phyloP scores from a whole-genome alignment of 345 rosid species.

The Schrenkiella parvula region DNA sequence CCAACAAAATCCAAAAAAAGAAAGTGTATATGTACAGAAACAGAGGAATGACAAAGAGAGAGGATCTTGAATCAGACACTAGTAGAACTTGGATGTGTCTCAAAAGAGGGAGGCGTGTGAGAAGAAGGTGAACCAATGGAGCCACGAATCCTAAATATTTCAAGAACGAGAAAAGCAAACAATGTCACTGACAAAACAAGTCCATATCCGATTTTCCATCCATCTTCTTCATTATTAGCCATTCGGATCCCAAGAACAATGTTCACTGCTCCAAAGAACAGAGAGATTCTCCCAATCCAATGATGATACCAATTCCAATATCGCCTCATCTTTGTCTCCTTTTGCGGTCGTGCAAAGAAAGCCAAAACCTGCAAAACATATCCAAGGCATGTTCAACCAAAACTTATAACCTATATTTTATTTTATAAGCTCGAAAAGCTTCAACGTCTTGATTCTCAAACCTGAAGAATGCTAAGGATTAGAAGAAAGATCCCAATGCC shows the following conservation, averaged over 20 bases:
- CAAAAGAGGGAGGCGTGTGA: conserved; percentile 45
- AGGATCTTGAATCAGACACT: conserved; percentile 23
- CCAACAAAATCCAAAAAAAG: neutral
- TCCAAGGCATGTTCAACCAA: neutral
- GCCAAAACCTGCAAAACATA: conserved; percentile 56
- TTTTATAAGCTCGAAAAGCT: neutral
- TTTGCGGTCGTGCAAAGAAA: conserved; percentile 69
- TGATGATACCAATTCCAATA: conserved; percentile 92
- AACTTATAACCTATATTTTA: neutral
- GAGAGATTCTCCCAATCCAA: conserved; percentile 76
- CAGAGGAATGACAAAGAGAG: neutral
- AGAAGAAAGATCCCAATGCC: conserved; percentile 83
- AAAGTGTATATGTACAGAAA: conserved; percentile 12
- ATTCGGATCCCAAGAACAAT: conserved; percentile 62
- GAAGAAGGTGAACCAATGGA: conserved; percentile 36
- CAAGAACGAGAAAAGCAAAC: conserved; percentile 52
- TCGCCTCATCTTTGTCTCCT: conserved; percentile 60
- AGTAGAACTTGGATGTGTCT: conserved; percentile 49
- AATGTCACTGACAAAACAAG: conserved; percentile 53
- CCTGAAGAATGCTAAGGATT: conserved; percentile 78
- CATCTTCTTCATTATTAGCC: conserved; percentile 50
- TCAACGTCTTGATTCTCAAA: conserved; percentile 13
- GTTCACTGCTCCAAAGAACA: conserved; percentile 75
- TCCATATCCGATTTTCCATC: conserved; percentile 77
- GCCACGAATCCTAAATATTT: conserved; percentile 44